Conservation (phyloP, 768 basidiomycete genomes). For the Suillus ampliporus region DNA sequence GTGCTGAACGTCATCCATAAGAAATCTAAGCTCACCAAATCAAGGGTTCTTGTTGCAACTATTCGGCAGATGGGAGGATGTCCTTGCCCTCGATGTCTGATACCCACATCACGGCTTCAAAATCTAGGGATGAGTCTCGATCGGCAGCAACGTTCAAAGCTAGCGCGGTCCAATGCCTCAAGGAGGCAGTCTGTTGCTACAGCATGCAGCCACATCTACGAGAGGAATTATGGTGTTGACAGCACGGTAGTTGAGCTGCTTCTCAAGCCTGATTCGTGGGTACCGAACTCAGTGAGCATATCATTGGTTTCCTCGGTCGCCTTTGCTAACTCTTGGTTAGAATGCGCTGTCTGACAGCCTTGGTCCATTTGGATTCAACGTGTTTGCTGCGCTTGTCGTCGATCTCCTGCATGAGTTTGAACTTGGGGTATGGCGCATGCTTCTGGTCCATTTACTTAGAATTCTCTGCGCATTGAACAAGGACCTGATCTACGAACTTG, state of each 20-base stretch:
- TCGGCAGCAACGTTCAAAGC: no score
- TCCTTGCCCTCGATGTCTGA: constrained; percentile 25
- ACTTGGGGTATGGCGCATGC: no score
- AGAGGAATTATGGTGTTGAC: constrained; percentile 19
- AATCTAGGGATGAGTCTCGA: no score
- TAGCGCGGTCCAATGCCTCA: no score
- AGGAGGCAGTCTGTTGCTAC: no score
- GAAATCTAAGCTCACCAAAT: constrained; percentile 13
- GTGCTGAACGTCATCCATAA: no score
- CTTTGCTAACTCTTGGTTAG: no score
- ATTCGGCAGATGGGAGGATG: constrained; percentile 22
- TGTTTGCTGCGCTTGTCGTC: no score
- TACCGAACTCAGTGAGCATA: constrained; percentile 15
- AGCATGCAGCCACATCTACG: constrained; percentile 41
- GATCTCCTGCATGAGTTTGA: no score
- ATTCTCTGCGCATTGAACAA: constrained; percentile 22
- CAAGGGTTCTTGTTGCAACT: constrained; percentile 19
- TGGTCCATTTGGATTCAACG: no score
- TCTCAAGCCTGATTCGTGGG: constrained; percentile 40
- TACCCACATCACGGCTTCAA: constrained; percentile 12
- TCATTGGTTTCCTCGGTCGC: background rate
- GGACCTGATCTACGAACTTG: constrained; percentile 31
- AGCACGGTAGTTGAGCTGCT: constrained; percentile 41
- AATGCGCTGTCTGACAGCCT: no score
- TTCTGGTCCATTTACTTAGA: constrained; percentile 1